These are phyloP conservation scores for Calocybe cyanea DNA, from an alignment of 768 basidiomycete species.

Conservation along the genomic window DNA sequence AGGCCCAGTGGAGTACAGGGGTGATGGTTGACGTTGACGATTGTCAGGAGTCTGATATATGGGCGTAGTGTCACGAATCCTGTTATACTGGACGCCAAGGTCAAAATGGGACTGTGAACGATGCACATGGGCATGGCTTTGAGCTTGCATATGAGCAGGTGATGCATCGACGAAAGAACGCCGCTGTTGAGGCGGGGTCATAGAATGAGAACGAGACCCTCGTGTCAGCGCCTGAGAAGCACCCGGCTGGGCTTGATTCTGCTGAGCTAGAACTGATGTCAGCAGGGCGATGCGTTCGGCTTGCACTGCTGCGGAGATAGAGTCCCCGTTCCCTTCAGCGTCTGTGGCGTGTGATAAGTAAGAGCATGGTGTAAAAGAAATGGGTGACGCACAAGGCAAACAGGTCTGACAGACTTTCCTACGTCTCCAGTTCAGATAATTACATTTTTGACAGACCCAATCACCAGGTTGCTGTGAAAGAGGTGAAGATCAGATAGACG, in stretches of 20 bases:
- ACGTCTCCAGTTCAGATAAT: conserved; percentile 84
- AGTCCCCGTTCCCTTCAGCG: conserved; percentile 86
- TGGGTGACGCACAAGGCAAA: conserved; percentile 62
- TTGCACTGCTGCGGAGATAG: conserved; percentile 80
- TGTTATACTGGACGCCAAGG: conserved; percentile 39
- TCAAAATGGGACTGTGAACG: conserved; percentile 53
- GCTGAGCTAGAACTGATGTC: conserved; percentile 66
- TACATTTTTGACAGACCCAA: conserved; percentile 82
- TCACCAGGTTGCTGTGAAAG: conserved; percentile 61
- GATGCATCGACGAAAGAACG: conserved; percentile 34
- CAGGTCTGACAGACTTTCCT: conserved; percentile 90
- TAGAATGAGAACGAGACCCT: conserved; percentile 37
- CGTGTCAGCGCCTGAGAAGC: conserved; percentile 17
- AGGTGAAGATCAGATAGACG: conserved; percentile 6
- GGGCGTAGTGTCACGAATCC: conserved; percentile 16
- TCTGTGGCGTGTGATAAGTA: conserved; percentile 36
- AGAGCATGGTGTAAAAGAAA: conserved; percentile 14
- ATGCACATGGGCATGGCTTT: conserved; percentile 34
- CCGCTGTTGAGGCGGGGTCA: conserved; percentile 43
- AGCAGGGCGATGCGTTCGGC: conserved; percentile 80
- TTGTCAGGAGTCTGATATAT: conserved; percentile 70
- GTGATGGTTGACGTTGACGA: conserved; percentile 34
- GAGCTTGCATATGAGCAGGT: conserved; percentile 24
- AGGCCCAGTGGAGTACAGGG: conserved; percentile 33
- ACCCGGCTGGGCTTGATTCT: conserved; percentile 19